Conservation (phyloP, 306 rosid species). For the Quercus bicolor region DNA sequence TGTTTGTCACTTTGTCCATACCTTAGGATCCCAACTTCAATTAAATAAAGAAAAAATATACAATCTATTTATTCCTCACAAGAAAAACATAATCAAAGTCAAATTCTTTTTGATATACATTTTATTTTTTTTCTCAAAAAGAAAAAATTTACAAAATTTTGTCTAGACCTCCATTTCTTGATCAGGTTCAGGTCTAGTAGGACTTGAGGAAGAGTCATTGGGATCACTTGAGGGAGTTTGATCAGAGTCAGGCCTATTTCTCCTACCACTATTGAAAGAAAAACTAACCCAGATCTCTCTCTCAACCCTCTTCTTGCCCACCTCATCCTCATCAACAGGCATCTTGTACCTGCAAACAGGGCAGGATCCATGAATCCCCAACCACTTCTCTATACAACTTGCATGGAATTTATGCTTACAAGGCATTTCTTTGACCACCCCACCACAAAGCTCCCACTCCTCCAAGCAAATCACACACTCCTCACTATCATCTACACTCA, state of each 20-base stretch:
- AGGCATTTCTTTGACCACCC: conserved; percentile 61
- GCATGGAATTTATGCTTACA: conserved; percentile 70
- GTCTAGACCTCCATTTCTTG: conserved; percentile 20
- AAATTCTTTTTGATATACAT: conserved; percentile 29
- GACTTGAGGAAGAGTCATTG: conserved; percentile 21
- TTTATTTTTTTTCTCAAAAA: not conserved
- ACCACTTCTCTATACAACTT: conserved; percentile 70
- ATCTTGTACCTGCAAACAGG: conserved; percentile 75
- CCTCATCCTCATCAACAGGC: conserved; percentile 61
- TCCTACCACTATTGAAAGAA: conserved; percentile 36
- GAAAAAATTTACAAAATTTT: not conserved
- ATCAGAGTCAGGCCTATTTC: conserved; percentile 22
- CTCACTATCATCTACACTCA: conserved; percentile 27
- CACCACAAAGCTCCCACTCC: conserved; percentile 49
- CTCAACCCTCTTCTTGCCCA: conserved; percentile 35
- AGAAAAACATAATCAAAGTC: not conserved
- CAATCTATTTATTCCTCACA: conserved; percentile 2
- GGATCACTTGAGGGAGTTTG: conserved; percentile 34
- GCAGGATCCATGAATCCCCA: conserved; percentile 69
- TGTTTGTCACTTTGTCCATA: too few relatives aligned
- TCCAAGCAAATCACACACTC: conserved; percentile 85
- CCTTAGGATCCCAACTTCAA: too few relatives aligned
- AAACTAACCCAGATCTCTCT: conserved; percentile 67
- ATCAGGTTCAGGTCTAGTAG: conserved; percentile 22
- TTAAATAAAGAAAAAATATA: too few relatives aligned